These are phyloP conservation scores for Clavispora vitiphila DNA, from an alignment of 805 yeast species.

Conservation along the genomic window DNA sequence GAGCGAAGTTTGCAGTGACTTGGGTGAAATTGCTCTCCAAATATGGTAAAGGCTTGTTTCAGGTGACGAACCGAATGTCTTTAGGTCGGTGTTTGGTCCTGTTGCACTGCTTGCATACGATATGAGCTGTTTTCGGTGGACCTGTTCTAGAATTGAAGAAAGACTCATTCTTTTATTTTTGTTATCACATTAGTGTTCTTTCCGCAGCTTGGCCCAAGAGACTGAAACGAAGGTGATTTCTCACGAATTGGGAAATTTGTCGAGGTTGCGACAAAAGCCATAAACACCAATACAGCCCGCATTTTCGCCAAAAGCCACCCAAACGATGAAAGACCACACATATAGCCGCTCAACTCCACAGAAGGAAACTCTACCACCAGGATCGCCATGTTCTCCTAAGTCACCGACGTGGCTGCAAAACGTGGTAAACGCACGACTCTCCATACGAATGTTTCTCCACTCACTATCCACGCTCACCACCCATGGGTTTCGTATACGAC, in stretches of 20 bases:
- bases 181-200: too few species aligned
- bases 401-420: background rate
- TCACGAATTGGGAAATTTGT: background rate
- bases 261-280: background rate
- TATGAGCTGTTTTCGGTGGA: too few species aligned
- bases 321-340: too few species aligned
- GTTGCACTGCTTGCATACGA: too few species aligned
- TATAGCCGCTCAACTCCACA: background rate
- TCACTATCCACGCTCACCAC: background rate
- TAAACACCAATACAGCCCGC: background rate
- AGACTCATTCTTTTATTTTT: too few species aligned
- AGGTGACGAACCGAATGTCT: too few species aligned
- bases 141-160: too few species aligned
- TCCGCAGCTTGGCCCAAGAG: too few species aligned
- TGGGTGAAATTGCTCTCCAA: too few species aligned
- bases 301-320: background rate
- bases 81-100: too few species aligned
- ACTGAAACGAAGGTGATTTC: background rate
- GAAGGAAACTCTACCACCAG: too few species aligned
- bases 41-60: background rate
- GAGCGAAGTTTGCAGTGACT: background rate
- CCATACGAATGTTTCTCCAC: too few species aligned
- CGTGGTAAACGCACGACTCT: background rate
- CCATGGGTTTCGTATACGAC: constrained; percentile 15
- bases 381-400: background rate